Evolutionary conservation across 176 grass and related monocot genomes (phyloP).

Genomic region (Avena atlantica): DNA sequence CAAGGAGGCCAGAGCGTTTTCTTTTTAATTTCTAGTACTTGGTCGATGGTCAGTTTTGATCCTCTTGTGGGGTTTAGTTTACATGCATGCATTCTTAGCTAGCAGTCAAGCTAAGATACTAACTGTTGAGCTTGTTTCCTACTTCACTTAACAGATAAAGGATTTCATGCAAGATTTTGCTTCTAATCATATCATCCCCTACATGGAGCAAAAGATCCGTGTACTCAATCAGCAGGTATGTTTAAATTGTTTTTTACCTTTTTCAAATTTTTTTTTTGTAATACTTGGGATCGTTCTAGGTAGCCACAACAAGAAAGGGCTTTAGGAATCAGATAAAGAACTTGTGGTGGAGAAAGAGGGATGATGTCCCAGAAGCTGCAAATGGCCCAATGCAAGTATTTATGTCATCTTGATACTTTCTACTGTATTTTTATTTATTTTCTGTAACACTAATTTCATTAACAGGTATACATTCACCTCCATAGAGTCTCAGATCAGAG

Average conservation of each 20-base stretch:
- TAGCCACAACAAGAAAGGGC: conserved; percentile 88
- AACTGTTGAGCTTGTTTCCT: conserved; percentile 24
- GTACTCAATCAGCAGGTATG: conserved; percentile 97
- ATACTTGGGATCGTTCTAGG: conserved; percentile 59
- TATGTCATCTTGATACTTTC: conserved; percentile 33
- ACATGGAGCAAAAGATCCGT: conserved; percentile 98
- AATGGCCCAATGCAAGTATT: conserved; percentile 78
- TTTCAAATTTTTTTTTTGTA: conserved; percentile 34
- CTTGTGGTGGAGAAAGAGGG: conserved; percentile 99
- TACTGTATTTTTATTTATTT: conserved; percentile 18
- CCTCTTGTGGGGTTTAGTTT: background rate
- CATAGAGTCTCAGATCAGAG: conserved; percentile 96
- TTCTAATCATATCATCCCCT: conserved; percentile 96
- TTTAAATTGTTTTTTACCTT: conserved; percentile 15
- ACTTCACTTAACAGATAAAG: conserved; percentile 65
- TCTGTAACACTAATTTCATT: conserved; percentile 49
- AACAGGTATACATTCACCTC: conserved; percentile 95
- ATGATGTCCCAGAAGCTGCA: conserved; percentile 82
- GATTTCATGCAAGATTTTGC: conserved; percentile 97
- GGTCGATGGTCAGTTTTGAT: conserved; percentile 26
- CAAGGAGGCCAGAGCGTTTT: background rate
- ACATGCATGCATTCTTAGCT: conserved; percentile 8
- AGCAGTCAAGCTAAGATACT: conserved; percentile 22
- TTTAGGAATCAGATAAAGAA: conserved; percentile 99
- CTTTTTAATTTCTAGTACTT: conserved; percentile 14